Conservation (phyloP, 441 rosid genomes). For the Macaranga tanarius region DNA sequence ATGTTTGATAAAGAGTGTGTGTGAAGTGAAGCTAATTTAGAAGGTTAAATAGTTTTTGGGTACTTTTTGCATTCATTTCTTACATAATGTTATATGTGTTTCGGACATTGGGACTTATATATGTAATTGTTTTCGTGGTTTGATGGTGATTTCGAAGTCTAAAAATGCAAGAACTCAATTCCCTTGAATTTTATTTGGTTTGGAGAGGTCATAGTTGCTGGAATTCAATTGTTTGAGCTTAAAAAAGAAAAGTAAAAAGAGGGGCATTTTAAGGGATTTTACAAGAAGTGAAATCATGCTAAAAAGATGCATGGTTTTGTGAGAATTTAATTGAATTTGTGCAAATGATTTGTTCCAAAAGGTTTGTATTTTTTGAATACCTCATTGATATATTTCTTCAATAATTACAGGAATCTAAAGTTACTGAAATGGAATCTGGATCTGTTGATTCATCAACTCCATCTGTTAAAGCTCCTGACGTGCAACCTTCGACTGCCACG, state of each 20-base stretch:
- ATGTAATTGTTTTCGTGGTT: too few species aligned
- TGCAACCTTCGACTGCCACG: slow-evolving; percentile 36
- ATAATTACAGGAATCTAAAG: slow-evolving; percentile 19
- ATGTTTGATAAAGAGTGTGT: too few species aligned
- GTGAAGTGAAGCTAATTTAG: too few species aligned
- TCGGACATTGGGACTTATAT: too few species aligned
- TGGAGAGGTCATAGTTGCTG: too few species aligned
- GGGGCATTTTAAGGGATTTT: too few species aligned
- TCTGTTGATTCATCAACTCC: slow-evolving; percentile 46
- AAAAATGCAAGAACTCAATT: not conserved
- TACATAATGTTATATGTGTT: too few species aligned
- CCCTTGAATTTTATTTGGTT: not conserved
- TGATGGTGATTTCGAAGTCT: not conserved
- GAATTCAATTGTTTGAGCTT: not conserved
- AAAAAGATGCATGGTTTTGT: not conserved
- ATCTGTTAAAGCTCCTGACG: slow-evolving; percentile 42
- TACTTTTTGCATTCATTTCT: too few species aligned
- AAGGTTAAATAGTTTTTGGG: too few species aligned
- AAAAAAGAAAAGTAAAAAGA: too few species aligned
- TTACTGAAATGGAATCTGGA: slow-evolving; percentile 45
- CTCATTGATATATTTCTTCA: slow-evolving; percentile 25
- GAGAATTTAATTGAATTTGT: not conserved
- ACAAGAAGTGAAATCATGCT: not conserved
- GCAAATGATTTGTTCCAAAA: not conserved
- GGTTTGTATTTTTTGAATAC: slow-evolving; percentile 7